These are phyloP conservation scores for Tulasnella sp. DNA, from an alignment of 768 basidiomycete genomes.

Conservation along the genomic window DNA sequence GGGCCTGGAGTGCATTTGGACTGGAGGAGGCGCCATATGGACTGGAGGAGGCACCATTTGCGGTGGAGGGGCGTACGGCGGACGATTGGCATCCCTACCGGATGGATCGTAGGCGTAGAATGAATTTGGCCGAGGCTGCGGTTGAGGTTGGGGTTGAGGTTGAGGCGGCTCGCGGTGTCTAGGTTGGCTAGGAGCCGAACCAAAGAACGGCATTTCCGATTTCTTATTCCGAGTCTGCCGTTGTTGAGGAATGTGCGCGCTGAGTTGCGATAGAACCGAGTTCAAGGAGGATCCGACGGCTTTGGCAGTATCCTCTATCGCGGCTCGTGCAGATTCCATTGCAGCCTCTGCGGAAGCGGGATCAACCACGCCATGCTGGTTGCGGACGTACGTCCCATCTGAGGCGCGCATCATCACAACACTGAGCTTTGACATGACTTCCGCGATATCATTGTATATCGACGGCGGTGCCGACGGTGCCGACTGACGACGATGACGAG, in stretches of 20 bases:
- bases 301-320: slow-evolving; percentile 10
- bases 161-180: background rate
- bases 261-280: background rate
- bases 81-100: background rate
- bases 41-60: background rate
- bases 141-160: background rate
- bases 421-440: slow-evolving; percentile 8
- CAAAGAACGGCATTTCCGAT: background rate
- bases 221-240: background rate
- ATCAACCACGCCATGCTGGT: background rate
- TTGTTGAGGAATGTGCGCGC: background rate
- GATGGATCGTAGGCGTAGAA: background rate
- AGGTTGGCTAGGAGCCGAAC: background rate
- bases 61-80: background rate
- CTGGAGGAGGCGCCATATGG: background rate
- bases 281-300: slow-evolving; percentile 4
- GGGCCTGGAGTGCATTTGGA: background rate
- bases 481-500: background rate
- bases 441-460: slow-evolving; percentile 21
- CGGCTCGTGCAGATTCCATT: background rate
- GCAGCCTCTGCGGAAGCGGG: background rate
- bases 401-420: slow-evolving; percentile 14
- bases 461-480: background rate
- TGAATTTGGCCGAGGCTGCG: background rate
- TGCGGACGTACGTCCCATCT: slow-evolving; percentile 13